These are phyloP conservation scores for Phaffia australis DNA, from an alignment of 768 basidiomycete genomes.

Conservation along the genomic window DNA sequence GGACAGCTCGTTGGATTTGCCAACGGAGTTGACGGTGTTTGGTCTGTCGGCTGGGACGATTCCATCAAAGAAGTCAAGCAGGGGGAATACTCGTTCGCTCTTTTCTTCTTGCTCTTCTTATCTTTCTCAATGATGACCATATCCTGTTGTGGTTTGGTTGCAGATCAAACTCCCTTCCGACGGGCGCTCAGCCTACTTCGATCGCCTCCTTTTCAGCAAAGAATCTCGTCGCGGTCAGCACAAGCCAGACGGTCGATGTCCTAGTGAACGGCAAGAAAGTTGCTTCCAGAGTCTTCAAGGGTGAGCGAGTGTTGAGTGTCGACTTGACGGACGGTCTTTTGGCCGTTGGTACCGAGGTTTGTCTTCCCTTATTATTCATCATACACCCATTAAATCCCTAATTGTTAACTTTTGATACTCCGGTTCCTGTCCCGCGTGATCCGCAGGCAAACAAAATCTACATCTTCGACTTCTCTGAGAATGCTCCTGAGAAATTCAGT, in stretches of 20 bases:
- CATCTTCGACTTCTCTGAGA: conserved; percentile 52
- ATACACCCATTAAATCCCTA: no score
- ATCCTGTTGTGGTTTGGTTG: neutral
- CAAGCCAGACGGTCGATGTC: conserved; percentile 30
- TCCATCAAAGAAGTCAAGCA: conserved; percentile 14
- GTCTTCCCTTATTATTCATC: conserved; percentile 7
- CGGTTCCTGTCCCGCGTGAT: neutral
- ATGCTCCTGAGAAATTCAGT: conserved; percentile 43
- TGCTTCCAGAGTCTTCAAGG: conserved; percentile 7
- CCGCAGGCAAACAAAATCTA: conserved; percentile 61
- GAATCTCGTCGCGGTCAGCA: conserved; percentile 30
- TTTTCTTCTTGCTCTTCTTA: neutral
- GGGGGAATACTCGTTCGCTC: conserved; percentile 9
- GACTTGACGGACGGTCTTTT: neutral
- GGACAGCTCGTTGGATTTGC: conserved; percentile 58
- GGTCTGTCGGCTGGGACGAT: conserved; percentile 74
- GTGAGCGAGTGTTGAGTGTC: conserved; percentile 19
- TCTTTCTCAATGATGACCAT: neutral
- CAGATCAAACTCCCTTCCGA: conserved; percentile 31
- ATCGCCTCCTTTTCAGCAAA: conserved; percentile 31
- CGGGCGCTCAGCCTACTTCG: conserved; percentile 34
- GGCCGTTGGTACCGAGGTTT: conserved; percentile 22
- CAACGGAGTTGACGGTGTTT: conserved; percentile 46
- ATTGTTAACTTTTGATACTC: no score
- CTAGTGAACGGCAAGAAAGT: conserved; percentile 23